A percentile compares a stretch with the other conserved stretches of the same genome.
These are phyloP conservation scores for Ophiostoma sp. DNA, from an alignment of 2,329 filamentous ascomycete genomes.

Conservation along the genomic window DNA sequence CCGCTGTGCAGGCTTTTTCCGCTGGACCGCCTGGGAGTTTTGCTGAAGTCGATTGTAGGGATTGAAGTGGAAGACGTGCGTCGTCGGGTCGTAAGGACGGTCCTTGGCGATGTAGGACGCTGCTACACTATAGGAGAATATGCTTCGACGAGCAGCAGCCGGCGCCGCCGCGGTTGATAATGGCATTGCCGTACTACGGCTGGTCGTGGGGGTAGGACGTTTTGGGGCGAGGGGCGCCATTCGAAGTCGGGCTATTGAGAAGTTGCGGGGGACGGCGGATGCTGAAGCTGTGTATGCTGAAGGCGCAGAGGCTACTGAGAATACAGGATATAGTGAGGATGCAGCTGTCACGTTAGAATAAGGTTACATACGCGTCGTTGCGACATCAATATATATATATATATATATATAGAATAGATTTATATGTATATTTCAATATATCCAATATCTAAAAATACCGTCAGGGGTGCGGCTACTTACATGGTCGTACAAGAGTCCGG, in stretches of 20 bases:
- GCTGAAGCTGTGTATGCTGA: not conserved
- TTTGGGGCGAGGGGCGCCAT: conserved; percentile 15
- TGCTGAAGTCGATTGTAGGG: conserved; percentile 55
- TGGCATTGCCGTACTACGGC: not conserved
- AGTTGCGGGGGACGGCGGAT: not conserved
- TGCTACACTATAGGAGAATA: conserved; percentile 63
- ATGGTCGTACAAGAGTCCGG: conserved; percentile 17
- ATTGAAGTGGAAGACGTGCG: conserved; percentile 68
- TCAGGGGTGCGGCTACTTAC: conserved; percentile 18
- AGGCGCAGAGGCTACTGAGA: not conserved
- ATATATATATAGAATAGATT: not conserved
- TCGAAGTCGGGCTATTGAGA: not conserved
- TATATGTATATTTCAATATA: not conserved
- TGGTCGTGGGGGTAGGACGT: not conserved
- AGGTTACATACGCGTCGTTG: not conserved
- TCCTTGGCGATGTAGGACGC: conserved; percentile 72
- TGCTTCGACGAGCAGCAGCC: conserved; percentile 1
- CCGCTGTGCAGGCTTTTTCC: conserved; percentile 47
- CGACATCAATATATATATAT: not conserved
- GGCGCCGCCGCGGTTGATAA: not conserved
- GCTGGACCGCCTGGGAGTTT: conserved; percentile 31
- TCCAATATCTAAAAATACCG: not conserved
- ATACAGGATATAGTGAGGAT: not conserved
- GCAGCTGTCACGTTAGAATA: not conserved
- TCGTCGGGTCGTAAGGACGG: conserved; percentile 59